Conservation (phyloP, 2,329 filamentous ascomycete genomes). For the Thermothelomyces thermophilus region DNA sequence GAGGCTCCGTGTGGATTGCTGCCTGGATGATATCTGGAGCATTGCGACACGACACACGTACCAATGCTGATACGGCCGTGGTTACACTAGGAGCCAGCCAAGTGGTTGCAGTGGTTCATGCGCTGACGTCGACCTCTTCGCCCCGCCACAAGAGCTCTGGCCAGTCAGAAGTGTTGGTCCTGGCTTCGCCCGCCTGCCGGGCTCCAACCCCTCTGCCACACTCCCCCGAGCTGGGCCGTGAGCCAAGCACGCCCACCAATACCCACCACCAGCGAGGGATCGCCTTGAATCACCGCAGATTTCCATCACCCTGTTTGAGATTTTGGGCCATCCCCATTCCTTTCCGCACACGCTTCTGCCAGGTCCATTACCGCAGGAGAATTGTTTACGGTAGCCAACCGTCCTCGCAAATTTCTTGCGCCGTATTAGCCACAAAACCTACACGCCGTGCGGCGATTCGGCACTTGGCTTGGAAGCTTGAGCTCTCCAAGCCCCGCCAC, state of each 20-base stretch:
- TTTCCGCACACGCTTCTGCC: conserved; percentile 3
- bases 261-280: conserved; percentile 1
- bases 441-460: neutral
- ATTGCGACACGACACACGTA: conserved; percentile 14
- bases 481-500: conserved; percentile 13
- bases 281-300: conserved; percentile 13
- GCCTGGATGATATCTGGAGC: conserved; percentile 17
- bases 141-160: neutral
- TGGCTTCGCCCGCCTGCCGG: conserved; percentile 27
- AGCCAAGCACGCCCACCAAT: conserved; percentile 9
- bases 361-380: neutral
- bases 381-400: conserved; percentile 9
- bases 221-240: neutral
- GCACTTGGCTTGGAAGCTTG: conserved; percentile 3
- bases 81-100: conserved; percentile 1
- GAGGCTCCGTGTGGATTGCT: conserved; percentile 18
- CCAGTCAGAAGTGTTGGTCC: conserved; percentile 26
- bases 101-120: conserved; percentile 29
- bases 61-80: neutral
- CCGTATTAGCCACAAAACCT: neutral
- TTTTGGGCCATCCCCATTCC: conserved; percentile 15
- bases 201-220: conserved; percentile 27
- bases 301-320: conserved; percentile 22
- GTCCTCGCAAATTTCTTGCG: neutral
- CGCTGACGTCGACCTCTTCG: conserved; percentile 43